Conservation (phyloP, 768 basidiomycete genomes). For the Mycena chlorophos region DNA sequence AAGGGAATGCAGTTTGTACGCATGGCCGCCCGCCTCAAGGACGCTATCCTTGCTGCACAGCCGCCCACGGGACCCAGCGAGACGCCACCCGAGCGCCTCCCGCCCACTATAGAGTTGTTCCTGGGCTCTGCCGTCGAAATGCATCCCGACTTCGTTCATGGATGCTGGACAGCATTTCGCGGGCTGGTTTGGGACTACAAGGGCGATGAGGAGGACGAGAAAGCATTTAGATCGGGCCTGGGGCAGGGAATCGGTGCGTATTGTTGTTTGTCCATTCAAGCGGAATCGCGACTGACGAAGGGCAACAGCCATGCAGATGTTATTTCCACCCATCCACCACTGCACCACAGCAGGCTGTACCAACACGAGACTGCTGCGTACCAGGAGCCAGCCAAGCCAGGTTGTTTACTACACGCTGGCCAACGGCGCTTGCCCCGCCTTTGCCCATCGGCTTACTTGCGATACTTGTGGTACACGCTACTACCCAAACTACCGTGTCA, state of each 20-base stretch:
- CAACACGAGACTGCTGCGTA: not conserved
- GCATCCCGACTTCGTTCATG: not conserved
- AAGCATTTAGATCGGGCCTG: not conserved
- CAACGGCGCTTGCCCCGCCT: constrained; percentile 3
- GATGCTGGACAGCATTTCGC: not conserved
- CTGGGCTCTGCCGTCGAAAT: not conserved
- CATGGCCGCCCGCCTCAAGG: constrained; percentile 4
- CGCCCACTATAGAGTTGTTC: not conserved
- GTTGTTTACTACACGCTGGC: constrained; percentile 1
- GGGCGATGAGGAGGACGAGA: not conserved
- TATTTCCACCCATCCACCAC: not conserved
- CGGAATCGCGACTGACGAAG: not conserved
- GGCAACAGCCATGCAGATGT: not conserved
- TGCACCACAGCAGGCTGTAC: constrained; percentile 1
- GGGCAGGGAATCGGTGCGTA: not conserved
- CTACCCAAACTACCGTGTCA: constrained; percentile 28
- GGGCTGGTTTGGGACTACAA: not conserved
- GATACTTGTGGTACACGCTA: constrained; percentile 23
- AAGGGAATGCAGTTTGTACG: constrained; percentile 4
- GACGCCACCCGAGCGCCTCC: not conserved
- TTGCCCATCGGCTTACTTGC: not conserved
- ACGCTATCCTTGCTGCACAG: not conserved
- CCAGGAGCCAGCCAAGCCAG: not conserved
- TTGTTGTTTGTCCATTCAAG: not conserved
- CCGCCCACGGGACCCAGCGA: not conserved